Evolutionary conservation across 768 basidiomycete genomes (phyloP), one percentile per base, ranked within the genome.

Genomic region (Tubosaeta sp.): DNA sequence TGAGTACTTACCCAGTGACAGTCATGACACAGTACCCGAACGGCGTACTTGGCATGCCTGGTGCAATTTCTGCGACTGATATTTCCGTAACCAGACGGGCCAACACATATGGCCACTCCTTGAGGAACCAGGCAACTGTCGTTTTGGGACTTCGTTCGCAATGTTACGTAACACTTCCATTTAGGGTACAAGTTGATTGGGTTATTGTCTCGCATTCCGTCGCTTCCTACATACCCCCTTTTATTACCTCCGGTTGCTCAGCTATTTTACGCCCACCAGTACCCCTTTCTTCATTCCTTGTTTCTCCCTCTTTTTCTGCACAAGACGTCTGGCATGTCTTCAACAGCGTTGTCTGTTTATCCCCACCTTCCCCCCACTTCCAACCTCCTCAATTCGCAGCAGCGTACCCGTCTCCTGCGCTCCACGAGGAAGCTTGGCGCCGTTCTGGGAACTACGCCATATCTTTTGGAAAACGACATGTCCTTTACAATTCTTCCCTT

Each of bases 351-450:
- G 6, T 41, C 57, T 12, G 48, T 58, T 9, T 47, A 50, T 48
- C 45, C 59, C 6, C 53, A 49, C 24, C 72, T 62, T 13, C 71
- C 71, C 4, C 69, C 71, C 4, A 72, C 71, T n/a, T 60, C 59
- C 25, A 72, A 72, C 35, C 48, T 27, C 27, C 67, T 73, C 27
- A 52, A 65, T 21, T 49, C 66, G 0, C 56, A 63, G 30, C 63
- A 71, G 35, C 71, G 72, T 24, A 49, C 59, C 2, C 69, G 67
- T 40, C 72, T 72, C 18, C 55, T 72, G 13, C 71, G 71, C 30
- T 69, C 71, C 3, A 68, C 71, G 10, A 67, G 69, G 51, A 72
- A 72, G 46, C 58, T 73, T 22, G 67, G 63, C 34, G 59, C 69
- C 5, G 51, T 72, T 38, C 62, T 72, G 47, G 71, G 71, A 52